These are phyloP conservation scores for Colletotrichum neosansevieriae DNA, from an alignment of 2,329 filamentous ascomycete genomes.

Conservation along the genomic window DNA sequence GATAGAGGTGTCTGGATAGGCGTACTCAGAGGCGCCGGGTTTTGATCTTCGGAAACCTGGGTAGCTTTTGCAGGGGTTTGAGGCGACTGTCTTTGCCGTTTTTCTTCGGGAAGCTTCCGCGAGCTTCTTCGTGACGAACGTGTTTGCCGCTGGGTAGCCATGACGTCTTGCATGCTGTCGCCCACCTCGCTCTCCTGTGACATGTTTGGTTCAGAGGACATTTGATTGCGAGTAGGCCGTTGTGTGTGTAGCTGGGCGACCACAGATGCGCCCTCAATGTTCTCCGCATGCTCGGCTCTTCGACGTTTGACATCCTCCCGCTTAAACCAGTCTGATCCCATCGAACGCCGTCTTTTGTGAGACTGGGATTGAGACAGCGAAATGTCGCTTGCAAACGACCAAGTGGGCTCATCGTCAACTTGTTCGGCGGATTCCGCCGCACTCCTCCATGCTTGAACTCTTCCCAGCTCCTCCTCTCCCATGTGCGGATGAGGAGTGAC, in stretches of 20 bases:
- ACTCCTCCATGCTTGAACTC: constrained; percentile 50
- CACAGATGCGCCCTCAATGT: not conserved
- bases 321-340: constrained; percentile 50
- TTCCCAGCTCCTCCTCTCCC: constrained; percentile 48
- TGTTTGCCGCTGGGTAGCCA: not conserved
- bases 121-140: not conserved
- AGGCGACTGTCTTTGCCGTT: not conserved
- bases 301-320: constrained; percentile 47
- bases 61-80: not conserved
- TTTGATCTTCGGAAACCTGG: not conserved
- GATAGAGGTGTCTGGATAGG: constrained; percentile 35
- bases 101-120: not conserved
- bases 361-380: constrained; percentile 43
- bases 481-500: constrained; percentile 47
- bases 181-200: not conserved
- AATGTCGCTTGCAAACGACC: constrained; percentile 43
- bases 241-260: not conserved
- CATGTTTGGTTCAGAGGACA: not conserved
- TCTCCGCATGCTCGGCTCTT: constrained; percentile 8
- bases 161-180: not conserved
- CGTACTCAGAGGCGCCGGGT: constrained; percentile 21
- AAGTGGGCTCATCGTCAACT: constrained; percentile 24
- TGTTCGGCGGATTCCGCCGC: constrained; percentile 31
- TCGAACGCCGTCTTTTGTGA: constrained; percentile 41
- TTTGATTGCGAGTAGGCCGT: not conserved